Evolutionary conservation across 140 eudicot species (phyloP), one percentile per base, ranked within the genome.

Genomic region (Senecio squalidus): DNA sequence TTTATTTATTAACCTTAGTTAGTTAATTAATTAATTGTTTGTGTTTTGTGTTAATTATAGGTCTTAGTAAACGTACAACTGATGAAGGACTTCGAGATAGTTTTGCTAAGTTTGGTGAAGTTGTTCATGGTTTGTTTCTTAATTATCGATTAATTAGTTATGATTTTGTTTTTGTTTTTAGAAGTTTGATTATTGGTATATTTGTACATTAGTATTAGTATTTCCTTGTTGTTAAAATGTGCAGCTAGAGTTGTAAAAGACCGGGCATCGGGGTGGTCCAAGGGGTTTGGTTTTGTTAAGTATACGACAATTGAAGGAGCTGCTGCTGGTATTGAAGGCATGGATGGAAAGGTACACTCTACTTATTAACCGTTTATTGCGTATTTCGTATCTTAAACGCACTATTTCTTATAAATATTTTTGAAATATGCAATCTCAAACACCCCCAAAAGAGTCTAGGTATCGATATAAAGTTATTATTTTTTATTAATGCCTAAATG

Each of bases 11-110:
- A 17, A 2, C 27, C 17, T 2, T 58, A 26, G 23, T 9, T 64
- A 14, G 47, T 26, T 46, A 34, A 13, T 2, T 38, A 36, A 48
- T 30, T 28, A 47, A 8, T 4, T 48, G 55, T 50, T 61, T 4
- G 16, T 52, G 55, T 6, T n/a, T n/a, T n/a, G n/a, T 51, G 17
- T 5, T 46, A 18, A 45, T 11, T 48, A 20, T 22, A 84, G 94
- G 94, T 26, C 86, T 85, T 55, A 81, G 86, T 70, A 81, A 78
- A 67, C 89, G 89, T 14, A 85, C 94, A 16, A 85, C 94, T 38
- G 73, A 85, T 21, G 89, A 85, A 59, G 94, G 94, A 11, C 83
- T 85, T 26, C 60, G 65, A 41, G 78, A 76, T 4, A 74, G 79
- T 75, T 81, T 81, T 76, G 79, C 72, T 13, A 78, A 75, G 72